Evolutionary conservation across 2,329 filamentous ascomycete species (phyloP).

Genomic region (Paecilomyces sp.): DNA sequence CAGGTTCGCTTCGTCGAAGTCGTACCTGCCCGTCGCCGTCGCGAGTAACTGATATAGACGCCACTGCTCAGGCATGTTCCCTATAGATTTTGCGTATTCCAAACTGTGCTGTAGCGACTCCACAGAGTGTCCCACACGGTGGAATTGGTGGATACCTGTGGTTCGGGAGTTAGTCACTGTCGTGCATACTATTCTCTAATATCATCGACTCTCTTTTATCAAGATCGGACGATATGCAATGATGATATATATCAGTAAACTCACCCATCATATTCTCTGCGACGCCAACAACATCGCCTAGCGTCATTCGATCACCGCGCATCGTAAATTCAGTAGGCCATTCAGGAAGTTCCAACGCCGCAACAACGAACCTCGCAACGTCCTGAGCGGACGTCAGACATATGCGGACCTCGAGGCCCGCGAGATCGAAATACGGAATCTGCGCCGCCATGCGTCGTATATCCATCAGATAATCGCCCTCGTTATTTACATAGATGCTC

Average conservation of each 20-base stretch:
- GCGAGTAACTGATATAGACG: slow-evolving; percentile 56
- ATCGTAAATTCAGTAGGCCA: slow-evolving; percentile 67
- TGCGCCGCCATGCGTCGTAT: slow-evolving; percentile 52
- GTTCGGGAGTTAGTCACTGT: background rate
- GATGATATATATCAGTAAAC: slow-evolving; percentile 6
- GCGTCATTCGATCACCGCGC: slow-evolving; percentile 57
- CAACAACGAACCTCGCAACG: slow-evolving; percentile 61
- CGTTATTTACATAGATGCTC: slow-evolving; percentile 46
- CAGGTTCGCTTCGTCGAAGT: slow-evolving; percentile 55
- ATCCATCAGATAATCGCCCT: slow-evolving; percentile 62
- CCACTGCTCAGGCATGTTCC: slow-evolving; percentile 28
- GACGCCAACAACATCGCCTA: slow-evolving; percentile 54
- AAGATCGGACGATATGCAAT: background rate
- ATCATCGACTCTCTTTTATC: background rate
- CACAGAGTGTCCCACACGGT: slow-evolving; percentile 15
- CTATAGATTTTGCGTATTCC: slow-evolving; percentile 20
- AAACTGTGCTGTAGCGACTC: slow-evolving; percentile 17
- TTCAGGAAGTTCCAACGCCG: slow-evolving; percentile 54
- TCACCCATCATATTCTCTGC: slow-evolving; percentile 42
- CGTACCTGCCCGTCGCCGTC: slow-evolving; percentile 62
- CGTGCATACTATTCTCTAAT: no score
- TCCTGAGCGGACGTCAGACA: slow-evolving; percentile 65
- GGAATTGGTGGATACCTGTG: slow-evolving; percentile 13
- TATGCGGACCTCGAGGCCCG: slow-evolving; percentile 49
- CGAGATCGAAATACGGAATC: slow-evolving; percentile 50